These are phyloP conservation scores for Wickerhamomyces sp. DNA, from an alignment of 1,139 yeast genomes.

Conservation along the genomic window DNA sequence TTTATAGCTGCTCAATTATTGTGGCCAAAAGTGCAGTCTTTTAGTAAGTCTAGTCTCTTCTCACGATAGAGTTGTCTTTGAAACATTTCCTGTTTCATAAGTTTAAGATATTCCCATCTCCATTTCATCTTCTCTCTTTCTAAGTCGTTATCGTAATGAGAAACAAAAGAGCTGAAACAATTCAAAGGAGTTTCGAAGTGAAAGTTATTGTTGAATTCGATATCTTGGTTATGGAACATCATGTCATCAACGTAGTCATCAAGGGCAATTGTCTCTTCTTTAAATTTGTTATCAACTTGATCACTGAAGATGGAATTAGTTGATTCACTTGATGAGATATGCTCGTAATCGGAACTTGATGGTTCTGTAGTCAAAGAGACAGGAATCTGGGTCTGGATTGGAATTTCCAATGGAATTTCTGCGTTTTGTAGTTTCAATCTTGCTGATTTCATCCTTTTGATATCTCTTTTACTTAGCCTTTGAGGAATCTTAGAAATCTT, in stretches of 20 bases:
- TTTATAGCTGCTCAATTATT: background rate
- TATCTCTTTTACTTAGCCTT: background rate
- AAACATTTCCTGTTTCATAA: background rate
- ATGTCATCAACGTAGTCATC: too few species aligned
- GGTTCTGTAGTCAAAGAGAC: background rate
- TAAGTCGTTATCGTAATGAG: background rate
- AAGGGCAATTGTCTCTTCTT: too few species aligned
- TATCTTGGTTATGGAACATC: too few species aligned
- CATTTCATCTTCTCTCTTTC: conserved; percentile 1
- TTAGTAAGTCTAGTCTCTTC: background rate
- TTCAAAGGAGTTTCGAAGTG: too few species aligned
- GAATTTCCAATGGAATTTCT: background rate
- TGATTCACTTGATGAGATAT: background rate
- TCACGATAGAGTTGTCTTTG: conserved; percentile 1
- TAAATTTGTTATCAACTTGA: too few species aligned
- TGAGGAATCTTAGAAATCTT: background rate
- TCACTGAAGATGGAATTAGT: background rate
- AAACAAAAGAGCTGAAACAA: background rate
- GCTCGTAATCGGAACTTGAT: background rate
- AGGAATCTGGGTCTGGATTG: background rate
- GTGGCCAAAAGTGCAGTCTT: background rate
- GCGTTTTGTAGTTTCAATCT: background rate
- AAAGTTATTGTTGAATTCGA: too few species aligned
- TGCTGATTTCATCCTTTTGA: background rate
- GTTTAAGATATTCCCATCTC: conserved; percentile 2